Evolutionary conservation across 495 filamentous ascomycete species (phyloP).

Genomic region (Trichoderma erinaceum): DNA sequence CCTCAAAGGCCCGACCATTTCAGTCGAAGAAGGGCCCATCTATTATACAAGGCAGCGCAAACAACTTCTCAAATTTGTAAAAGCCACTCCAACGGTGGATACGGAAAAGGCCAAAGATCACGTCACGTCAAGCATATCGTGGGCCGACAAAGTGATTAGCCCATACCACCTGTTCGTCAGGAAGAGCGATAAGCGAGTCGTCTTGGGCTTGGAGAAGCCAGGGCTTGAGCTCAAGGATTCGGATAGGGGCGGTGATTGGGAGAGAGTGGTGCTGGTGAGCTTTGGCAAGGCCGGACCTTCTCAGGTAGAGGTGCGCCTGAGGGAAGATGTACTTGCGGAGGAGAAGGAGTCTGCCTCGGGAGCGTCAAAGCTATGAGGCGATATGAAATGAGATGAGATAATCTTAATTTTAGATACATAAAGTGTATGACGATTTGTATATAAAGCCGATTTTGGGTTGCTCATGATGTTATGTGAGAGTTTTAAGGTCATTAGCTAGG

Average conservation of each 20-base stretch:
- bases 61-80: conserved; percentile 51
- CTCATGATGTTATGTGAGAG: too few relatives aligned
- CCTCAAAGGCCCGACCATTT: conserved; percentile 39
- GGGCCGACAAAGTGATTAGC: conserved; percentile 74
- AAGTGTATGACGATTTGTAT: not conserved
- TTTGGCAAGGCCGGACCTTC: conserved; percentile 54
- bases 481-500: too few relatives aligned
- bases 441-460: not conserved
- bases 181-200: conserved; percentile 49
- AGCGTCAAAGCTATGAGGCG: conserved; percentile 22
- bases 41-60: conserved; percentile 49
- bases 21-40: conserved; percentile 29
- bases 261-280: conserved; percentile 65
- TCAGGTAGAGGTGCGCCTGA: conserved; percentile 49
- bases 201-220: conserved; percentile 64
- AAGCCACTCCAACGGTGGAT: conserved; percentile 28
- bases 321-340: conserved; percentile 43
- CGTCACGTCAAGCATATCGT: conserved; percentile 46
- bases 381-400: conserved; percentile 17
- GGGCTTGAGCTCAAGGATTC: conserved; percentile 62
- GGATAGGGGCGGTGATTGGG: conserved; percentile 59
- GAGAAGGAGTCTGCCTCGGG: conserved; percentile 23
- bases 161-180: conserved; percentile 53
- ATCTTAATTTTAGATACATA: too few relatives aligned
- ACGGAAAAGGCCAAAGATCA: conserved; percentile 22